Evolutionary conservation across 2,329 filamentous ascomycete genomes (phyloP), one percentile per base, ranked within the genome.

Genomic region (Colletotrichum tropicicola): DNA sequence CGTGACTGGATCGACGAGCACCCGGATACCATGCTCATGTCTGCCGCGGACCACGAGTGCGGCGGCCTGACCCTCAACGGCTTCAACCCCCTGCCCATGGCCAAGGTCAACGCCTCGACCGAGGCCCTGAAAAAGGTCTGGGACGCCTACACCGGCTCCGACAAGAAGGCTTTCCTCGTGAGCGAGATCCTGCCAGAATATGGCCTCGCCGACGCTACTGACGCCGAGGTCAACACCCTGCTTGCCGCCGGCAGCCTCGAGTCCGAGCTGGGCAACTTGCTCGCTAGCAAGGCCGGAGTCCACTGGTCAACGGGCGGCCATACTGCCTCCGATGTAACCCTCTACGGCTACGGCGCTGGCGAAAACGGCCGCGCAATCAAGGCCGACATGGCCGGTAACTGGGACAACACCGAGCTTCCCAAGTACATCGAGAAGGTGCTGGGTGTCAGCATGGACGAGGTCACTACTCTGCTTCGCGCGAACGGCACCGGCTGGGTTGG

Each of bases 21-120:
- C 62, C 73, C 74, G 3, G 72, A 76, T 48, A 80, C 78, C 2
- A 70, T 76, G 48, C 73, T 80, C 65, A 72, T 80, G 53, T 76
- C 75, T 12, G 78, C 77, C 13, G 78, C 79, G 0, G 78, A 81
- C 66, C 77, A 80, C 65, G 78, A 80, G 65, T 77, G 73, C 23
- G 79, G 78, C 28, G 79, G 78, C 12, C 68, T 80, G 44, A 78
- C 78, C 0, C 70, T 79, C 10, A 74, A 75, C 30, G 77, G 77
- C 51, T 79, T 73, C 67, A 73, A 78, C 49, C 77, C 77, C 1
- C 67, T 72, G 1, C 71, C 73, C 3, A 71, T 80, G 6, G 68
- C 70, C 10, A 65, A 63, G 15, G 73, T 72, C 1, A 73, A 64
- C 27, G 73, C 73, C 62, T 75, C 77, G 2, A 70, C 70, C 7